Conservation (phyloP, 139 green algal species). For the Axilococcus clingmanii region DNA sequence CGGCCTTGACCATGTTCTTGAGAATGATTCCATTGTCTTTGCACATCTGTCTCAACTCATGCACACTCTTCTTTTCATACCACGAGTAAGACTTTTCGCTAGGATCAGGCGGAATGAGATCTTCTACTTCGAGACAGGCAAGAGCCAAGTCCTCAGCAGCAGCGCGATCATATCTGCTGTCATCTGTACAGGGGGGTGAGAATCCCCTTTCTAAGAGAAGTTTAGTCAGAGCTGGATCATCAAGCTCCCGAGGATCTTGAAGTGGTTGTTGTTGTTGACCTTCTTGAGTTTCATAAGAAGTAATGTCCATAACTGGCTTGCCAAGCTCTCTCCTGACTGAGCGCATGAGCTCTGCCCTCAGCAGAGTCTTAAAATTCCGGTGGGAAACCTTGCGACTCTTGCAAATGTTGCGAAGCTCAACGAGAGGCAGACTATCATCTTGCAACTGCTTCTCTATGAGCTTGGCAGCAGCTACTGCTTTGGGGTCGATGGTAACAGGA, state of each 20-base stretch:
- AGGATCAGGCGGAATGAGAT: conserved; percentile 1
- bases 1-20: conserved; percentile 10
- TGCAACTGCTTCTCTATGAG: no score
- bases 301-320: conserved; percentile 1
- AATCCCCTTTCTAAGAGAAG: conserved; percentile 2
- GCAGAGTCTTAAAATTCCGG: conserved; percentile 25
- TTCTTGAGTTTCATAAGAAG: conserved; percentile 4
- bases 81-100: background rate
- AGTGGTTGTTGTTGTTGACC: no score
- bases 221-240: background rate
- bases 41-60: conserved; percentile 9
- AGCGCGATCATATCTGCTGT: conserved; percentile 1
- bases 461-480: no score
- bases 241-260: conserved; percentile 2
- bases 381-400: no score
- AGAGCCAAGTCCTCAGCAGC: conserved; percentile 5
- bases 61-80: conserved; percentile 7
- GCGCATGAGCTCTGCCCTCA: conserved; percentile 20
- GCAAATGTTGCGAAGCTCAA: conserved; percentile 18
- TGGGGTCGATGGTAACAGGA: no score
- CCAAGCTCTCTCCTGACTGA: conserved; percentile 1
- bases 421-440: no score
- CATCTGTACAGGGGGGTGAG: background rate
- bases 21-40: background rate
- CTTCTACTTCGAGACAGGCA: conserved; percentile 4